Conservation (phyloP, 2,329 filamentous ascomycete species). For the Tympanopsis confertula region DNA sequence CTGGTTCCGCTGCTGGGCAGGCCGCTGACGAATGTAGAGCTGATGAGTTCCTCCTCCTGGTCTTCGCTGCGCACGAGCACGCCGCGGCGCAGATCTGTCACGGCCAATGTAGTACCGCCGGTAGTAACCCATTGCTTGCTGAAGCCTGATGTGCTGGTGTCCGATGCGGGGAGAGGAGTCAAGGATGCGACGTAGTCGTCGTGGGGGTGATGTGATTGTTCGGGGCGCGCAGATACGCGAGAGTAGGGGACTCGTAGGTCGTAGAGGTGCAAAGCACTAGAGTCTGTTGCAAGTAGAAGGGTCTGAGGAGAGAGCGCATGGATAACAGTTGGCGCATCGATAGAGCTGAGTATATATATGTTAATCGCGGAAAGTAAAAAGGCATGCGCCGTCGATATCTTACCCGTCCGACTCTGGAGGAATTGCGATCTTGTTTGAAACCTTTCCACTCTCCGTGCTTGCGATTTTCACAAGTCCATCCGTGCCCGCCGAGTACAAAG, state of each 20-base stretch:
- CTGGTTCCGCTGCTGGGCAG: conserved; percentile 54
- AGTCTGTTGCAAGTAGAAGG: conserved; percentile 81
- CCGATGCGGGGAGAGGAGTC: conserved; percentile 67
- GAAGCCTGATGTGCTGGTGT: conserved; percentile 74
- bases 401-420: conserved; percentile 28
- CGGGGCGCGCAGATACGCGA: conserved; percentile 48
- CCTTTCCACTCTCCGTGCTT: conserved; percentile 47
- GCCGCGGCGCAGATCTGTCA: conserved; percentile 78
- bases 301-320: conserved; percentile 79
- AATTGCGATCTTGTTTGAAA: conserved; percentile 72
- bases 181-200: conserved; percentile 87
- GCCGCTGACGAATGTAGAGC: conserved; percentile 66
- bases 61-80: conserved; percentile 84
- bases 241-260: conserved; percentile 58
- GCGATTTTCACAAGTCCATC: conserved; percentile 47
- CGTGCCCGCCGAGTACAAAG: conserved; percentile 48
- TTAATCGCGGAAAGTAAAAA: conserved; percentile 2
- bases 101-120: conserved; percentile 78
- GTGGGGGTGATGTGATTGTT: conserved; percentile 76
- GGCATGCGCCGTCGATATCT: too few relatives aligned
- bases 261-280: conserved; percentile 75
- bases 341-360: conserved; percentile 26
- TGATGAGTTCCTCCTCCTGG: conserved; percentile 87
- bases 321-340: conserved; percentile 67
- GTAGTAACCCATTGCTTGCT: conserved; percentile 93